A percentile compares a stretch with the other conserved stretches of the same genome.
These are phyloP conservation scores for Amanita brunnescens DNA, from an alignment of 768 basidiomycete genomes.

Conservation along the genomic window DNA sequence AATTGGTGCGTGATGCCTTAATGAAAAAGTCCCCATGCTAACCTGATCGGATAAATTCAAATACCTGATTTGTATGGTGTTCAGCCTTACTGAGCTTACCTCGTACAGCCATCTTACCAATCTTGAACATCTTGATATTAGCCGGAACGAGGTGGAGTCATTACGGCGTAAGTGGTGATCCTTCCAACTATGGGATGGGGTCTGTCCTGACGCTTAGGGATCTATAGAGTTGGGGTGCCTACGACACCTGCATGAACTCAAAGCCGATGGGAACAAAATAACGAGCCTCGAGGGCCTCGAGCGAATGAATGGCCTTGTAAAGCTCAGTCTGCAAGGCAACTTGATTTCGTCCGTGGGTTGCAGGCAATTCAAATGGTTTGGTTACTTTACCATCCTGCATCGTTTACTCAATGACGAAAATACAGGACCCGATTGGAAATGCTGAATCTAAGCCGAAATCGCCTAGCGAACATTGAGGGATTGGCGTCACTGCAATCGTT, in stretches of 20 bases:
- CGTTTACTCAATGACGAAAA: slow-evolving; percentile 7
- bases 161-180: slow-evolving; percentile 59
- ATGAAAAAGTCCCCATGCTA: slow-evolving; percentile 9
- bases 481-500: slow-evolving; percentile 55
- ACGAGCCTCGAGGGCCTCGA: slow-evolving; percentile 66
- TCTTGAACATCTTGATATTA: slow-evolving; percentile 86
- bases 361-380: slow-evolving; percentile 57
- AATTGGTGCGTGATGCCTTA: slow-evolving; percentile 48
- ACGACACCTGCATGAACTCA: slow-evolving; percentile 79
- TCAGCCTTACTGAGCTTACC: slow-evolving; percentile 75
- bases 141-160: slow-evolving; percentile 82
- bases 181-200: neutral
- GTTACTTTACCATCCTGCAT: slow-evolving; percentile 14
- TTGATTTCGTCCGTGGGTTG: slow-evolving; percentile 55
- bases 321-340: slow-evolving; percentile 78
- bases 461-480: slow-evolving; percentile 48
- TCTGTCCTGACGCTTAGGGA: slow-evolving; percentile 5
- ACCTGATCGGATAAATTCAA: slow-evolving; percentile 7
- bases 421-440: slow-evolving; percentile 62
- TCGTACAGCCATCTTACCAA: slow-evolving; percentile 83
- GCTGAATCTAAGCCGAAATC: slow-evolving; percentile 75
- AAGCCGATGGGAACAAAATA: slow-evolving; percentile 83
- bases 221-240: slow-evolving; percentile 73
- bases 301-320: slow-evolving; percentile 71
- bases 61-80: slow-evolving; percentile 8